Evolutionary conservation across 306 rosid species (phyloP).

Genomic region (Quercus cerris): DNA sequence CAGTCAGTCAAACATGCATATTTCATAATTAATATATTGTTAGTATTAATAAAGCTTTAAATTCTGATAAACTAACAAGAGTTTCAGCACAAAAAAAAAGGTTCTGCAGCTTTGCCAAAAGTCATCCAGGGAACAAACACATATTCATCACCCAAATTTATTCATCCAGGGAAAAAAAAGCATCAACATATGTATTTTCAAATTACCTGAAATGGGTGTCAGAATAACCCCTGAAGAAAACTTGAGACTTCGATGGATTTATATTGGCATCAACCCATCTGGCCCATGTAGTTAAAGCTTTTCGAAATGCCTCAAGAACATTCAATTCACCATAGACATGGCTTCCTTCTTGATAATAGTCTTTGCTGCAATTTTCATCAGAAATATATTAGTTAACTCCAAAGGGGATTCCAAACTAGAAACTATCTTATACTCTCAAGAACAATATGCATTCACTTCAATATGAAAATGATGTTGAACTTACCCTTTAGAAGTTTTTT

Average conservation of each 20-base stretch:
- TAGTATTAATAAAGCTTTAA: neutral
- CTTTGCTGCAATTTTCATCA: conserved; percentile 51
- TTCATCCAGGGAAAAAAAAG: neutral
- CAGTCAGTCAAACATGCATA: neutral
- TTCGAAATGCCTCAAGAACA: conserved; percentile 90
- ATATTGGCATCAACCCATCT: conserved; percentile 84
- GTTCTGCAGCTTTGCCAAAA: neutral
- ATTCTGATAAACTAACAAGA: neutral
- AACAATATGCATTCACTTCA: neutral
- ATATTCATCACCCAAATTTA: neutral
- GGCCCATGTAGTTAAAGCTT: conserved; percentile 91
- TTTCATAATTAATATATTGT: neutral
- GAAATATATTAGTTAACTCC: conserved; percentile 6
- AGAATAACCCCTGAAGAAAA: conserved; percentile 91
- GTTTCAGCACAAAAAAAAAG: neutral
- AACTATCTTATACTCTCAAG: neutral
- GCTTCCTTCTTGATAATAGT: conserved; percentile 97
- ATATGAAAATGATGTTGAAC: neutral
- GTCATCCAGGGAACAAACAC: neutral
- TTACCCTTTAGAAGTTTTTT: conserved; percentile 88
- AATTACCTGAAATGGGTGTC: conserved; percentile 90
- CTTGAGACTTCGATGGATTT: conserved; percentile 59
- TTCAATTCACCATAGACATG: conserved; percentile 75
- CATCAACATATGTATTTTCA: neutral
- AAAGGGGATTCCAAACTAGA: neutral